phyloP scores from a whole-genome alignment of 23 red algal genomes.

The Gracilariopsis chorda region DNA sequence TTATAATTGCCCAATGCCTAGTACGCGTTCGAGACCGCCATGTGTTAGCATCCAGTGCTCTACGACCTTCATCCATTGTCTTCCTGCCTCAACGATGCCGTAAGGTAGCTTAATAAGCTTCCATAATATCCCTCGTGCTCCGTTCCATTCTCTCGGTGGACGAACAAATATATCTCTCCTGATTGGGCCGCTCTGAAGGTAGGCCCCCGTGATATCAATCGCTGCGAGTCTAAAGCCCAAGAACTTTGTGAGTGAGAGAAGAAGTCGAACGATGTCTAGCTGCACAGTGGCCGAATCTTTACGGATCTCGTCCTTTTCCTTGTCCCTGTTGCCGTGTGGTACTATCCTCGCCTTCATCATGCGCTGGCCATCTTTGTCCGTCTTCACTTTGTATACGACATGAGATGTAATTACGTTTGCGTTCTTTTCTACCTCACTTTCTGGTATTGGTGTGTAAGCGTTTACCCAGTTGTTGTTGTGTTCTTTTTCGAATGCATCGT shows the following conservation, averaged over 20 bases:
- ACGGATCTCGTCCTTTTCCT: background rate
- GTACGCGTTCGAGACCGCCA: background rate
- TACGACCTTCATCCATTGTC: background rate
- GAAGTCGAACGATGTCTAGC: background rate
- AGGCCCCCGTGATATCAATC: background rate
- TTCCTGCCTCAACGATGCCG: slow-evolving; percentile 9
- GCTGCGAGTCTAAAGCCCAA: background rate
- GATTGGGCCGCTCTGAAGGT: slow-evolving; percentile 14
- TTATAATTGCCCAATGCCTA: slow-evolving; percentile 3
- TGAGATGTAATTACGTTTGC: slow-evolving; percentile 10
- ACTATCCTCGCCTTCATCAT: slow-evolving; percentile 1
- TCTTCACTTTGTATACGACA: slow-evolving; percentile 13
- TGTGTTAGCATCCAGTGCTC: slow-evolving; percentile 1
- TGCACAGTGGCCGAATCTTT: background rate
- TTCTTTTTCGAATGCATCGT: slow-evolving; percentile 1
- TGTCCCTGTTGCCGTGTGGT: slow-evolving; percentile 15
- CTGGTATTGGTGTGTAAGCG: background rate
- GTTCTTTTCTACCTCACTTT: background rate
- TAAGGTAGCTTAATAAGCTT: slow-evolving; percentile 4
- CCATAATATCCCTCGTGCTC: background rate
- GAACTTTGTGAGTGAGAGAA: background rate
- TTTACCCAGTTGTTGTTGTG: background rate
- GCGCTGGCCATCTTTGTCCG: background rate
- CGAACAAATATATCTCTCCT: background rate
- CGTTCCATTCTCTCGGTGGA: slow-evolving; percentile 2